phyloP scores from a whole-genome alignment of 305 asterid species.

The Salvia sclarea region DNA sequence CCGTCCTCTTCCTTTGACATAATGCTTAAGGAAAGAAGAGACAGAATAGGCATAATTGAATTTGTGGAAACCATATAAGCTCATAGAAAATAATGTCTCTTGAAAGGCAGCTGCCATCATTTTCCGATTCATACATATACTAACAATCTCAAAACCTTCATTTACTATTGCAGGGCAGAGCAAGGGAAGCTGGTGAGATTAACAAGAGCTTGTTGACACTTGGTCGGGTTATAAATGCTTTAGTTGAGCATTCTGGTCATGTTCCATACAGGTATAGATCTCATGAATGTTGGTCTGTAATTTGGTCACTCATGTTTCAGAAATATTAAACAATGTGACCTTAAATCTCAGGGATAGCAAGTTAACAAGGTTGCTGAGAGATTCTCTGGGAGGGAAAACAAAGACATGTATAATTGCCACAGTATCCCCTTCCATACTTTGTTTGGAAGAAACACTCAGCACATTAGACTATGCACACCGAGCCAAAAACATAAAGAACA shows the following conservation, averaged over 20 bases:
- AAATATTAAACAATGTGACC: slow-evolving; percentile 23
- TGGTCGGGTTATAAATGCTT: slow-evolving; percentile 93
- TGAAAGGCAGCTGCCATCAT: neutral
- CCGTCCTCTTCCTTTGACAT: neutral
- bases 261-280: slow-evolving; percentile 81
- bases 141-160: neutral
- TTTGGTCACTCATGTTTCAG: slow-evolving; percentile 21
- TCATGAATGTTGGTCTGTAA: slow-evolving; percentile 13
- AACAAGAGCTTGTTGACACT: slow-evolving; percentile 98
- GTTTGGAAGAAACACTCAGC: slow-evolving; percentile 97
- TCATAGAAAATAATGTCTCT: slow-evolving; percentile 7
- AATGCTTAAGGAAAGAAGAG: neutral
- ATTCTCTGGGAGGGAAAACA: slow-evolving; percentile 98
- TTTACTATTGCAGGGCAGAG: slow-evolving; percentile 75
- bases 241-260: slow-evolving; percentile 99
- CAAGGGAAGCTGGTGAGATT: slow-evolving; percentile 99
- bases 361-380: slow-evolving; percentile 91
- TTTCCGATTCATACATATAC: neutral
- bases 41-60: slow-evolving; percentile 20
- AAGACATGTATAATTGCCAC: slow-evolving; percentile 98
- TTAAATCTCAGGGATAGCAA: slow-evolving; percentile 86
- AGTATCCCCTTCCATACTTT: slow-evolving; percentile 80
- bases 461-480: slow-evolving; percentile 97
- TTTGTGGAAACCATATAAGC: slow-evolving; percentile 24
- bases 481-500: slow-evolving; percentile 98